phyloP scores from a whole-genome alignment of 2,329 filamentous ascomycete species.

The Ilyonectria destructans region DNA sequence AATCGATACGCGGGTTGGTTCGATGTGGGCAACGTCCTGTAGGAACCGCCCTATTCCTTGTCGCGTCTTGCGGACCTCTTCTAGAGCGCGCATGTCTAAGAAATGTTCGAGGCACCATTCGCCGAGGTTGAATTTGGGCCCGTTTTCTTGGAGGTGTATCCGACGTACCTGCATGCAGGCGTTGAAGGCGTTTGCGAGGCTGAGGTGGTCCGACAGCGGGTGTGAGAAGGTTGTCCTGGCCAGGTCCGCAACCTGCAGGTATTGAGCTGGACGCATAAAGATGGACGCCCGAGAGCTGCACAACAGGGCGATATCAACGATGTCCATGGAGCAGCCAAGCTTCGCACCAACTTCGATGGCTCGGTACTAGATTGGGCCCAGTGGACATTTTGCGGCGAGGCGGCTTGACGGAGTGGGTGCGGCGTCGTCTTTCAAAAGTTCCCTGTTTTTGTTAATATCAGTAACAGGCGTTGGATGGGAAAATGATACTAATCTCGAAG shows the following conservation, averaged over 20 bases:
- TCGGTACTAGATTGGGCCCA: conserved; percentile 31
- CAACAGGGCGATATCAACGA: conserved; percentile 29
- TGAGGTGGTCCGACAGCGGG: conserved; percentile 30
- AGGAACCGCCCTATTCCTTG: background rate
- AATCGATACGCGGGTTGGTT: conserved; percentile 5
- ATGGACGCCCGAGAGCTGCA: conserved; percentile 26
- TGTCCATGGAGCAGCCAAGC: conserved; percentile 26
- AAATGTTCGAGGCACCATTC: background rate
- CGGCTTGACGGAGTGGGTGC: conserved; percentile 14
- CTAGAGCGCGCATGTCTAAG: conserved; percentile 24
- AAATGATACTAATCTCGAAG: conserved; percentile 29
- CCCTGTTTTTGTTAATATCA: conserved; percentile 24
- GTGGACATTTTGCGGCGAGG: conserved; percentile 14
- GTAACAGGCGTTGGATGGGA: background rate
- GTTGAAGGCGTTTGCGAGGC: conserved; percentile 22
- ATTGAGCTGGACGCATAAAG: conserved; percentile 15
- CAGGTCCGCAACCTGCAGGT: conserved; percentile 19
- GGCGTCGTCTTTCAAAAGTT: conserved; percentile 16
- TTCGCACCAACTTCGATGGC: conserved; percentile 20
- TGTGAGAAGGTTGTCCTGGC: conserved; percentile 9
- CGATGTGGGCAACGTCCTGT: background rate
- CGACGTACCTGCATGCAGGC: conserved; percentile 6
- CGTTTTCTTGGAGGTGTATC: background rate
- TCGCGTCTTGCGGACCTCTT: conserved; percentile 11
- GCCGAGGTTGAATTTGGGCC: conserved; percentile 7